Percentiles rank a stretch among this genome's conserved stretches.
phyloP scores from a whole-genome alignment of 179 eudicot species.

The Silene vulgaris region DNA sequence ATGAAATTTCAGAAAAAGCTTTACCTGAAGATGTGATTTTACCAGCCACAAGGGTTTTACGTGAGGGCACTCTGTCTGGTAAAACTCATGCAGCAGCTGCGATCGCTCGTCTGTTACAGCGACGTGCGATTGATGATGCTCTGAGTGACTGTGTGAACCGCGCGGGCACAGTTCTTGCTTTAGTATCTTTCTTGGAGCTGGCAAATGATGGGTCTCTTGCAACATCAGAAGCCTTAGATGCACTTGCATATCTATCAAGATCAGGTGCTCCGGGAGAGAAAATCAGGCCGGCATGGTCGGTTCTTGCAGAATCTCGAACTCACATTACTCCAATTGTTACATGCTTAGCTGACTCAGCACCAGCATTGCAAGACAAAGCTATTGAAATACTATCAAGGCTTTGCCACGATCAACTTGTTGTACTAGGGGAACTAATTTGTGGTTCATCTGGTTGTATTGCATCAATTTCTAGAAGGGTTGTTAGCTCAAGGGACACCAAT shows the following conservation, averaged over 20 bases:
- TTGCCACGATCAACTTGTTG: constrained; percentile 58
- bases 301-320: constrained; percentile 64
- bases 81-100: constrained; percentile 95
- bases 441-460: constrained; percentile 59
- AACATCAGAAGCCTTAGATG: constrained; percentile 82
- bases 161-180: constrained; percentile 77
- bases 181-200: constrained; percentile 70
- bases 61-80: constrained; percentile 68
- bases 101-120: constrained; percentile 68
- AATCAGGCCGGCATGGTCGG: constrained; percentile 70
- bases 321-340: constrained; percentile 70
- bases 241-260: constrained; percentile 70
- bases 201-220: constrained; percentile 53
- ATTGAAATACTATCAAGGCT: constrained; percentile 78
- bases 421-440: constrained; percentile 60
- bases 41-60: constrained; percentile 84
- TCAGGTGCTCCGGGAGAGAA: constrained; percentile 52
- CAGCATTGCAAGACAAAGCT: constrained; percentile 80
- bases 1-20: constrained; percentile 58
- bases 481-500: constrained; percentile 52
- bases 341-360: constrained; percentile 55
- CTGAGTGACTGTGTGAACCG: constrained; percentile 68
- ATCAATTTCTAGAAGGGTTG: constrained; percentile 69
- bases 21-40: constrained; percentile 71
- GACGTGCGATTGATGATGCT: constrained; percentile 52